Percentiles rank a stretch among this genome's conserved stretches.
Evolutionary conservation across 1,284 basidiomycete genomes (phyloP).

Genomic region (Trametes polyzona): DNA sequence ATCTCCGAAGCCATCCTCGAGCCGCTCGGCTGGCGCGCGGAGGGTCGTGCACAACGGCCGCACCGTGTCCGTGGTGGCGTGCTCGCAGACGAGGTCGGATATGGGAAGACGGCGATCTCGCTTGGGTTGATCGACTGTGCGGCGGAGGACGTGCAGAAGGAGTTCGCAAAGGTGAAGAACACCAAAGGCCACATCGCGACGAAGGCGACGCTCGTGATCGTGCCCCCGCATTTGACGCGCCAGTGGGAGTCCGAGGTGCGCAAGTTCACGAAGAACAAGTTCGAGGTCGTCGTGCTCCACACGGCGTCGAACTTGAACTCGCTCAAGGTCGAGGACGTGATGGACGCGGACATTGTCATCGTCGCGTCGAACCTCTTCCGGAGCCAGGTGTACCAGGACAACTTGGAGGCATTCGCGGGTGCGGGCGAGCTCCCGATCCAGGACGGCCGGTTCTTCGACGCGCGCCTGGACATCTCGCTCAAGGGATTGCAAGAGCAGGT

Average conservation of each 20-base stretch:
- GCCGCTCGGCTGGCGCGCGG: constrained; percentile 90
- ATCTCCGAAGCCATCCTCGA: constrained; percentile 88
- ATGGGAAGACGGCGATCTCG: constrained; percentile 96
- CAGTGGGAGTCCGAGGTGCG: constrained; percentile 90
- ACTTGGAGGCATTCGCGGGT: constrained; percentile 72
- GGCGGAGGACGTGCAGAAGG: constrained; percentile 56
- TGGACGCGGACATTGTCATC: constrained; percentile 87
- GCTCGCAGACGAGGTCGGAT: constrained; percentile 94
- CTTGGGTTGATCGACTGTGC: constrained; percentile 84
- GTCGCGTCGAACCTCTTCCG: constrained; percentile 88
- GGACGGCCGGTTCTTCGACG: constrained; percentile 89
- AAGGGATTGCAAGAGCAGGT: constrained; percentile 67
- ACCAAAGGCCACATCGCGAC: constrained; percentile 71
- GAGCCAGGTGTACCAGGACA: constrained; percentile 76
- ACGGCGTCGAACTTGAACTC: constrained; percentile 77
- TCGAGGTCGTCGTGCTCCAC: constrained; percentile 73
- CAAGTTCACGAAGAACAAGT: constrained; percentile 76
- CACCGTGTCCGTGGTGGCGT: constrained; percentile 87
- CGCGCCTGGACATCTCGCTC: constrained; percentile 69
- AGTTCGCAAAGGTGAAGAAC: constrained; percentile 50
- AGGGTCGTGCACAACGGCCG: constrained; percentile 84
- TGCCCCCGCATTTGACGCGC: constrained; percentile 87
- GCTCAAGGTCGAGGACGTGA: constrained; percentile 75
- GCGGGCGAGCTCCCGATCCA: constrained; percentile 62
- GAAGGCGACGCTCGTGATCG: constrained; percentile 84